phyloP scores from a whole-genome alignment of 2,329 filamentous ascomycete genomes.

The Xylaria sp. region DNA sequence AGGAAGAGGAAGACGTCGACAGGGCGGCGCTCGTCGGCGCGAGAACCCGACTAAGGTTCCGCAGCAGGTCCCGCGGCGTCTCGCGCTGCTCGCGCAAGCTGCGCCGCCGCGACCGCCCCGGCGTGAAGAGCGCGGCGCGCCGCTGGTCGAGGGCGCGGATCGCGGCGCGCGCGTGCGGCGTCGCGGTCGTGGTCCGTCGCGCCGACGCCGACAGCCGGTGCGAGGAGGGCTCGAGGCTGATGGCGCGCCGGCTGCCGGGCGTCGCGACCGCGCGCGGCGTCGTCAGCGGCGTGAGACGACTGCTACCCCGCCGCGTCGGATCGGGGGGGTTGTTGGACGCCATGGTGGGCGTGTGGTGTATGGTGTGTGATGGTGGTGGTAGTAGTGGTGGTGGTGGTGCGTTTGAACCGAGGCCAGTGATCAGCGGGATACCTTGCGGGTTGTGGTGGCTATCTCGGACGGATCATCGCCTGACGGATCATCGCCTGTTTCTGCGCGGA shows the following conservation, averaged over 20 bases:
- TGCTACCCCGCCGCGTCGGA: constrained; percentile 1
- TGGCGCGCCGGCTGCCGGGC: constrained; percentile 37
- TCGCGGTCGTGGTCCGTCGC: constrained; percentile 48
- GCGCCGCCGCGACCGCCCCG: constrained; percentile 59
- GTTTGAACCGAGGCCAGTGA: no score
- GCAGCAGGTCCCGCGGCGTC: constrained; percentile 40
- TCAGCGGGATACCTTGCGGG: no score
- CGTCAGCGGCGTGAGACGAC: constrained; percentile 28
- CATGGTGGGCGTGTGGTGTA: constrained; percentile 4
- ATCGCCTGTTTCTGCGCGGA: no score
- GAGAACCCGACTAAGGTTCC: constrained; percentile 57
- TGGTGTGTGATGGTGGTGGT: no score
- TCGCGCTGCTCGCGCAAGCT: constrained; percentile 57
- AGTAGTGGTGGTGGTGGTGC: no score
- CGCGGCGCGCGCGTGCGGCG: constrained; percentile 65
- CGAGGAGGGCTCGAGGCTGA: constrained; percentile 44
- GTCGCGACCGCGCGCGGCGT: constrained; percentile 36
- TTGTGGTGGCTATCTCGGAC: no score
- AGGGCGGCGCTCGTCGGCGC: constrained; percentile 52
- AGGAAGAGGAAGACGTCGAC: constrained; percentile 48
- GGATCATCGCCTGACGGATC: no score
- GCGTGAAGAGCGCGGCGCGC: constrained; percentile 62
- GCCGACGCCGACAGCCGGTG: constrained; percentile 51
- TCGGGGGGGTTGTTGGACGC: constrained; percentile 9
- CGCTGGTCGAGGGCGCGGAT: constrained; percentile 61